Conservation (phyloP, 345 rosid species). For the Linum tenue region DNA sequence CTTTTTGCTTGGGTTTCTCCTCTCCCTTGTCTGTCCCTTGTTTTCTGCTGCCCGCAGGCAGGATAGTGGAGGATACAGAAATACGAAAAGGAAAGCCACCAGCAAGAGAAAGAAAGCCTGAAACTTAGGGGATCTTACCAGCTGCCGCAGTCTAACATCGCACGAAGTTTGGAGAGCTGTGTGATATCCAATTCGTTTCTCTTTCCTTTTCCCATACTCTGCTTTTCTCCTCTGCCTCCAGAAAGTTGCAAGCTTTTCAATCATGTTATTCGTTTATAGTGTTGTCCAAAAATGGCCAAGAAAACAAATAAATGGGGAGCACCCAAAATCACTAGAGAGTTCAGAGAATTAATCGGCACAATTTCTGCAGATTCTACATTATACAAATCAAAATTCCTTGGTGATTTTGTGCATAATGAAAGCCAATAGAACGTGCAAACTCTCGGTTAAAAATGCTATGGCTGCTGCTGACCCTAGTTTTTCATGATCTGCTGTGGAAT, state of each 20-base stretch:
- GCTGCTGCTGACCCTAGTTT: no score
- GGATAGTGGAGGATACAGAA: constrained; percentile 23
- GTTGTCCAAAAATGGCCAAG: no score
- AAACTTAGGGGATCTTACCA: not conserved
- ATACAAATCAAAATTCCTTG: not conserved
- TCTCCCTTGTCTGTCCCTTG: not conserved
- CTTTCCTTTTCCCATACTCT: not conserved
- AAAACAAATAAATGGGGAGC: not conserved
- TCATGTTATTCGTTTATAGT: no score
- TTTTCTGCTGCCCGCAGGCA: constrained; percentile 15
- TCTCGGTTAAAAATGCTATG: not conserved
- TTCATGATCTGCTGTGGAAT: no score
- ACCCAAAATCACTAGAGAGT: not conserved
- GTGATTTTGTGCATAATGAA: not conserved
- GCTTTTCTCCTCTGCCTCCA: not conserved
- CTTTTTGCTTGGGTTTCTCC: not conserved
- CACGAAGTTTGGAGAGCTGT: no score
- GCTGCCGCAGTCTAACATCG: not conserved
- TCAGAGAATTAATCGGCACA: not conserved
- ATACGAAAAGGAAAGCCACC: constrained; percentile 16
- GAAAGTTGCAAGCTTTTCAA: not conserved
- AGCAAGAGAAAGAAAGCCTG: constrained; percentile 16
- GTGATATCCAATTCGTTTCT: not conserved
- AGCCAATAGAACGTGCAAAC: not conserved
- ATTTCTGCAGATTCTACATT: not conserved